phyloP scores from a whole-genome alignment of 83 land plant genomes.

The Diphasiastrum complanatum region DNA sequence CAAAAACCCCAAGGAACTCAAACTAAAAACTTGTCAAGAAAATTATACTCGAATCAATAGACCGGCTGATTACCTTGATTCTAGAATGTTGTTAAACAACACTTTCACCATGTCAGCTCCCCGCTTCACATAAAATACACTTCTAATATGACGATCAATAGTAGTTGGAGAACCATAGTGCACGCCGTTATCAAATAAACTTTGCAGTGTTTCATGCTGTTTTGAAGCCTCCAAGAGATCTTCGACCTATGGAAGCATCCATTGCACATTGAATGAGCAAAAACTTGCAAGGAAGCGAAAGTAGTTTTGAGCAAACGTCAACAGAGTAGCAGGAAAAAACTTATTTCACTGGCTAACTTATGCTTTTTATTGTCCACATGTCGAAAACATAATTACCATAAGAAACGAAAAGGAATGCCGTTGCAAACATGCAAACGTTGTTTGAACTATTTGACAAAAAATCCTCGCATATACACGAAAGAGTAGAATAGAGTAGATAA shows the following conservation, averaged over 20 bases:
- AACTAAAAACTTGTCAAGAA: too few relatives aligned
- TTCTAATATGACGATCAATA: slow-evolving; percentile 75
- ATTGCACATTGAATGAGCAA: neutral
- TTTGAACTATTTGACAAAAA: too few relatives aligned
- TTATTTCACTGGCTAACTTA: slow-evolving; percentile 1
- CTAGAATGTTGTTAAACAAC: too few relatives aligned
- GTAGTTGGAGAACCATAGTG: slow-evolving; percentile 37
- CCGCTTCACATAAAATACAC: slow-evolving; percentile 73
- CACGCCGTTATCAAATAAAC: slow-evolving; percentile 55
- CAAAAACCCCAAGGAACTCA: too few relatives aligned
- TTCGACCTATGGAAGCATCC: slow-evolving; percentile 45
- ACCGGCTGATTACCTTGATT: too few relatives aligned
- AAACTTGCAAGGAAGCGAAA: neutral
- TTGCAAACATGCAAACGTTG: too few relatives aligned
- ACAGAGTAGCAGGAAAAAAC: neutral
- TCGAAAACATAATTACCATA: too few relatives aligned
- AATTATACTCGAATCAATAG: too few relatives aligned
- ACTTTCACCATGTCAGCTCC: slow-evolving; percentile 90
- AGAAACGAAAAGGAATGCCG: too few relatives aligned
- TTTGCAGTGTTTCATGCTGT: slow-evolving; percentile 38
- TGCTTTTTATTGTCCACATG: too few relatives aligned
- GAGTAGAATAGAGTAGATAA: too few relatives aligned
- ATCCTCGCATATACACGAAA: too few relatives aligned
- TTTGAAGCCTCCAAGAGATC: slow-evolving; percentile 59
- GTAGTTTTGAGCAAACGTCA: neutral